Evolutionary conservation across 768 basidiomycete species (phyloP).

Genomic region (Cyclocybe aegerita): DNA sequence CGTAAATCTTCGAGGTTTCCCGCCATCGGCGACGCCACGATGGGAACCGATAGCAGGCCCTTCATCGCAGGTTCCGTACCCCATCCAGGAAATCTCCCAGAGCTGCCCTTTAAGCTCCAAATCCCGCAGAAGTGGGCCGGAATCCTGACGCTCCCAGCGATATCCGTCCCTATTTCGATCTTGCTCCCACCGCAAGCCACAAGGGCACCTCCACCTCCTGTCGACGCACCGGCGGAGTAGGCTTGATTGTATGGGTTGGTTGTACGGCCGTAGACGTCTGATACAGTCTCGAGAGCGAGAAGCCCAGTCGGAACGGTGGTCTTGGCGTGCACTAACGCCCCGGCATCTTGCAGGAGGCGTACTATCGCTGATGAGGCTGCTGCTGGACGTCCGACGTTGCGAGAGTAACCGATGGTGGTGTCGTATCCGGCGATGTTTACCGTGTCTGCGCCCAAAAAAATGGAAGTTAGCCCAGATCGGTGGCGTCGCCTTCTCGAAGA

Average conservation of each 20-base stretch:
- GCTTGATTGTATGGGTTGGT: slow-evolving; percentile 60
- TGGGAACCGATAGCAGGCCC: slow-evolving; percentile 58
- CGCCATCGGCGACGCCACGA: slow-evolving; percentile 61
- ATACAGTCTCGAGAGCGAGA: slow-evolving; percentile 53
- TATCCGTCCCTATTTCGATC: slow-evolving; percentile 71
- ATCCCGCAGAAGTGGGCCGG: slow-evolving; percentile 76
- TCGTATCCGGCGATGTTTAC: slow-evolving; percentile 57
- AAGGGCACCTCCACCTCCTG: slow-evolving; percentile 69
- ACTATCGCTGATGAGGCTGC: slow-evolving; percentile 52
- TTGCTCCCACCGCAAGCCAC: slow-evolving; percentile 64
- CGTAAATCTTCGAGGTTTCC: slow-evolving; percentile 59
- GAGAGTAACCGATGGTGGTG: slow-evolving; percentile 60
- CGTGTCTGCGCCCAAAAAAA: slow-evolving; percentile 31
- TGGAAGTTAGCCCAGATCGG: not conserved
- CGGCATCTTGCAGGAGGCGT: slow-evolving; percentile 56
- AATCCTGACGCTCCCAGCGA: slow-evolving; percentile 71
- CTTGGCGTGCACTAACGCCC: slow-evolving; percentile 64
- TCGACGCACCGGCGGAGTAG: slow-evolving; percentile 60
- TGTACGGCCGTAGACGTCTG: slow-evolving; percentile 62
- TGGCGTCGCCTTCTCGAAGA: slow-evolving; percentile 3
- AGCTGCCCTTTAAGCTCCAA: slow-evolving; percentile 62
- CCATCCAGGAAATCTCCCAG: slow-evolving; percentile 54
- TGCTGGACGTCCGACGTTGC: slow-evolving; percentile 43
- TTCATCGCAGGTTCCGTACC: slow-evolving; percentile 45
- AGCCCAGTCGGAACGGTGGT: slow-evolving; percentile 61